phyloP scores from a whole-genome alignment of 495 filamentous ascomycete genomes.

The Neurospora sublineolata region DNA sequence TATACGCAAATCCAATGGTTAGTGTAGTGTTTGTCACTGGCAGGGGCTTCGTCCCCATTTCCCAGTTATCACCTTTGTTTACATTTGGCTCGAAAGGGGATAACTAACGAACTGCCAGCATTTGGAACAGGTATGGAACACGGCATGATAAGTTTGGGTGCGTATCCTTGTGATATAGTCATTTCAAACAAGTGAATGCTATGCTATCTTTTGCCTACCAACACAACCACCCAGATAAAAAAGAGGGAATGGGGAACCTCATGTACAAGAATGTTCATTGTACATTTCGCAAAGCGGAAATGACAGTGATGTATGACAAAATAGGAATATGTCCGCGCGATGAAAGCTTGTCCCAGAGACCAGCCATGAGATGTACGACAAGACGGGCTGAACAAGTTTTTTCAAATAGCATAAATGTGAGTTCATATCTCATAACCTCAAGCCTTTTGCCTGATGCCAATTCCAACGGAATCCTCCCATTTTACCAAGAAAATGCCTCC shows the following conservation, averaged over 20 bases:
- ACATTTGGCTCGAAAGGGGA: neutral
- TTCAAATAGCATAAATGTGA: neutral
- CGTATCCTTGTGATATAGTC: neutral
- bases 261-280: neutral
- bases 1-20: neutral
- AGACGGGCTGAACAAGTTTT: neutral
- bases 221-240: neutral
- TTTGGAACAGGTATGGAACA: neutral
- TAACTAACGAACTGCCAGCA: neutral
- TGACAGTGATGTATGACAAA: neutral
- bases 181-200: neutral
- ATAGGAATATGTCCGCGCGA: neutral
- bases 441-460: neutral
- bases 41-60: neutral
- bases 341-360: neutral
- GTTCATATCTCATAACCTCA: neutral
- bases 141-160: neutral
- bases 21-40: neutral
- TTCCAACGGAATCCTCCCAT: neutral
- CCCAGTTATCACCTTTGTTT: neutral
- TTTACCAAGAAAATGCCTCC: conserved; percentile 84
- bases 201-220: neutral
- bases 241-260: neutral
- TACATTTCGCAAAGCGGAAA: neutral
- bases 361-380: neutral